phyloP scores from a whole-genome alignment of 768 basidiomycete genomes.

The Epithele typhae region DNA sequence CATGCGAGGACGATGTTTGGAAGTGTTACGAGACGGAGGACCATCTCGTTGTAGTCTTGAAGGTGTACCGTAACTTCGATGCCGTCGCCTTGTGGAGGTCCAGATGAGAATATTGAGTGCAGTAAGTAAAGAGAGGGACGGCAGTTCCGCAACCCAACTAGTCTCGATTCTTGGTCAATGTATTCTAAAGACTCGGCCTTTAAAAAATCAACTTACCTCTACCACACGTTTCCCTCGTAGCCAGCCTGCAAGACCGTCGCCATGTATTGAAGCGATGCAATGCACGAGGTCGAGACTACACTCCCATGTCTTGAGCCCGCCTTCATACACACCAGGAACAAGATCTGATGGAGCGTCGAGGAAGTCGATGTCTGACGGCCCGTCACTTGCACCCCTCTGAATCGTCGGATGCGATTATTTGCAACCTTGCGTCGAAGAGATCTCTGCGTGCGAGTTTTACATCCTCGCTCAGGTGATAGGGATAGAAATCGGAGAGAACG shows the following conservation, averaged over 20 bases:
- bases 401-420: constrained; percentile 56
- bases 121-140: constrained; percentile 73
- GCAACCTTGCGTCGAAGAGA: constrained; percentile 94
- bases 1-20: constrained; percentile 77
- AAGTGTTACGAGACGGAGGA: constrained; percentile 72
- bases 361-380: constrained; percentile 46
- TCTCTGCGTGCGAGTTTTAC: constrained; percentile 68
- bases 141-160: constrained; percentile 95
- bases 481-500: constrained; percentile 69
- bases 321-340: constrained; percentile 90
- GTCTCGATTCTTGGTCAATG: not conserved
- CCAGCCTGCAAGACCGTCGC: constrained; percentile 20
- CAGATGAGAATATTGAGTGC: constrained; percentile 45
- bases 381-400: constrained; percentile 2
- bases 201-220: constrained; percentile 52
- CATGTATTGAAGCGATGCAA: constrained; percentile 42
- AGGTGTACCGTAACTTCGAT: constrained; percentile 59
- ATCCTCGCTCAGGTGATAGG: constrained; percentile 32
- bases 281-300: constrained; percentile 84
- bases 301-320: constrained; percentile 98
- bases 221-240: constrained; percentile 53
- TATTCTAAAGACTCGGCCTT: not conserved
- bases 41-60: constrained; percentile 89
- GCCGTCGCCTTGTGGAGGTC: constrained; percentile 15
- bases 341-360: constrained; percentile 86